These are phyloP conservation scores for Mycosarcoma maydis DNA, from an alignment of 1,284 basidiomycete genomes.

Conservation along the genomic window DNA sequence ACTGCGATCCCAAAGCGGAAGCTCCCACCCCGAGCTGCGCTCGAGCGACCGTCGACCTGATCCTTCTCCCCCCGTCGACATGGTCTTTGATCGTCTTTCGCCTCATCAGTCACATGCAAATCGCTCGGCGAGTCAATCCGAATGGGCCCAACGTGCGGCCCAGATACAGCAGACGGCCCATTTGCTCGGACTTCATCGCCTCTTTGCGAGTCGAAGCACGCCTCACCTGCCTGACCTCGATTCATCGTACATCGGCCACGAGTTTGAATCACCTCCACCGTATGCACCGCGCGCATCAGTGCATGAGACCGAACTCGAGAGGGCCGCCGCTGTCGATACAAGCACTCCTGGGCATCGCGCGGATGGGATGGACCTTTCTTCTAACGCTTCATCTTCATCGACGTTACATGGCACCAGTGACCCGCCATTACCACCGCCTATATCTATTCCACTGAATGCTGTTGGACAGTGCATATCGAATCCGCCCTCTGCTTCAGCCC, in stretches of 20 bases:
- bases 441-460: conserved; percentile 22
- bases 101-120: conserved; percentile 92
- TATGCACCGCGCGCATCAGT: conserved; percentile 39
- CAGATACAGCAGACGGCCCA: conserved; percentile 46
- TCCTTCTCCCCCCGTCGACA: conserved; percentile 20
- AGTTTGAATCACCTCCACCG: conserved; percentile 44
- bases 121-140: conserved; percentile 94
- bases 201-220: conserved; percentile 43
- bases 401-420: conserved; percentile 9
- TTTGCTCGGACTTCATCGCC: conserved; percentile 36
- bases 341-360: background rate
- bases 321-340: conserved; percentile 15
- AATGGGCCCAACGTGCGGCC: conserved; percentile 39
- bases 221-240: conserved; percentile 45
- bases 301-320: conserved; percentile 33
- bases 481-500: conserved; percentile 9
- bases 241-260: conserved; percentile 25
- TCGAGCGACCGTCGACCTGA: background rate
- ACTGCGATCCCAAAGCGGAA: conserved; percentile 25
- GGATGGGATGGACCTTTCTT: background rate
- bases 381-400: conserved; percentile 12
- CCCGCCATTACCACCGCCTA: conserved; percentile 41
- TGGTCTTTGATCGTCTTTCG: conserved; percentile 86
- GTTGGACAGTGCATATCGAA: conserved; percentile 1
- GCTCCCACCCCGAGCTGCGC: conserved; percentile 35